These are phyloP conservation scores for Daucus carota DNA, from an alignment of 129 eudicot species.

Conservation along the genomic window DH1_v3.0 NC_030383.2:11979001-11979500, in stretches of 20 bases:
- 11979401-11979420: not conserved
- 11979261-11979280: not conserved
- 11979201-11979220: not conserved
- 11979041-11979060: slow-evolving; percentile 88
- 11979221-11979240: not conserved
- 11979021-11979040: slow-evolving; percentile 98
- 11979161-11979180: not conserved
- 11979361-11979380: not conserved
- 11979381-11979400: not conserved
- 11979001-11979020: slow-evolving; percentile 82
- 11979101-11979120: not conserved
- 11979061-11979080: slow-evolving; percentile 70
- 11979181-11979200: not conserved
- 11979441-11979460: not conserved
- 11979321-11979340: not conserved
- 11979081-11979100: not conserved
- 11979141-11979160: not conserved
- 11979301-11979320: not conserved
- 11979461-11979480: not conserved
- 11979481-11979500: not conserved
- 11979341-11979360: not conserved
- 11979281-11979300: not conserved
- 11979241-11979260: not conserved
- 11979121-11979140: not conserved
- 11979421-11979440: not conserved